Base-by-base conservation (phyloP, 75 land plant species). In the Larix kaempferi region DNA sequence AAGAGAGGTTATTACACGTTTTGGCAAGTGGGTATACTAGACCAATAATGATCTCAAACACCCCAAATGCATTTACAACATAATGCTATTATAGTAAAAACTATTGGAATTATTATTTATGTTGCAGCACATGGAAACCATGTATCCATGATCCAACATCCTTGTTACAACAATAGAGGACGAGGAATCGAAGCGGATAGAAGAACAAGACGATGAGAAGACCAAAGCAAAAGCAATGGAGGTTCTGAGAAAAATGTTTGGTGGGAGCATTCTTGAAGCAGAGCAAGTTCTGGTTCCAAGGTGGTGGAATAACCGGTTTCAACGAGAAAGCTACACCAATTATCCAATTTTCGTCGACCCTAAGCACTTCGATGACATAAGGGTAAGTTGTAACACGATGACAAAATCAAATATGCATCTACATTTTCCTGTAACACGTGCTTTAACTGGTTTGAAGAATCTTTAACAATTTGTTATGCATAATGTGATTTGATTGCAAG, bases 1-100 rank as follows among this genome's bases (percentile, higher is more conserved):
- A 84, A 78, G 13, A 77, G 98, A 78, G 98, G 98, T 25, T 92
- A 92, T 74, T 94, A 89, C 79, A 85, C 95, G 0, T 77, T 87
- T 14, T 94, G 98, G 98, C 91, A 95, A 95, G 98, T 94, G 71
- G 54, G 56, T 59, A 19, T 29, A 29, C 21, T n/a, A n/a, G n/a
- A 21, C 16, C 21, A 21, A 16, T 59, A 1, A 59, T 21, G n/a
- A 59, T 16, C 60, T 59, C 52, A 25, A 41, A 35, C 33, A 5
- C 14, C 3, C 52, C 44, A 17, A n/a, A n/a, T n/a, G n/a, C n/a
- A n/a, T n/a, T n/a, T n/a, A n/a, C n/a, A n/a, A n/a, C n/a, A n/a
- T n/a, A n/a, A n/a, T n/a, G n/a, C n/a, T n/a, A n/a, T n/a, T n/a
- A n/a, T n/a, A n/a, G n/a, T n/a, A n/a, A n/a, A n/a, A n/a, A n/a